These are phyloP conservation scores for Metschnikowia cerradonensis DNA, from an alignment of 805 yeast genomes.

Conservation along the genomic window DNA sequence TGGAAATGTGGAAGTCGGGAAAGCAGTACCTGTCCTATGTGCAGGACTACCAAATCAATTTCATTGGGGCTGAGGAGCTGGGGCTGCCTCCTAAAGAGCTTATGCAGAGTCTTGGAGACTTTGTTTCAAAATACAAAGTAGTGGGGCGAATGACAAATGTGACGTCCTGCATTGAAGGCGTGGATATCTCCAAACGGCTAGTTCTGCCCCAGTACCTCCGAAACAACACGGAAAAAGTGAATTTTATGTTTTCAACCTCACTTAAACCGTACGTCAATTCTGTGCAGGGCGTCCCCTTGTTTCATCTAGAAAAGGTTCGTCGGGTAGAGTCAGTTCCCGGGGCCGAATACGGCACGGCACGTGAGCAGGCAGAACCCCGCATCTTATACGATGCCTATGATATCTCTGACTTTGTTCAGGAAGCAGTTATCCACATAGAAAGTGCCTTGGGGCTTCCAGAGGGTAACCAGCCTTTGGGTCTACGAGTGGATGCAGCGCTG, in stretches of 20 bases:
- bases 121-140: neutral
- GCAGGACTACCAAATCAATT: slow-evolving; percentile 5
- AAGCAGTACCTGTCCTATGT: slow-evolving; percentile 1
- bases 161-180: slow-evolving; percentile 5
- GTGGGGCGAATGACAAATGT: slow-evolving; percentile 7
- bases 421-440: neutral
- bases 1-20: slow-evolving; percentile 7
- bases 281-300: slow-evolving; percentile 13
- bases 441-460: slow-evolving; percentile 8
- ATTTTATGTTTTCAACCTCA: slow-evolving; percentile 17
- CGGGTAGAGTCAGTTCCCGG: slow-evolving; percentile 1
- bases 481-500: slow-evolving; percentile 12
- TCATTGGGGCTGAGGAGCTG: slow-evolving; percentile 18
- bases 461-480: slow-evolving; percentile 3
- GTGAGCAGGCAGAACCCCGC: neutral
- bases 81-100: slow-evolving; percentile 9
- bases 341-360: slow-evolving; percentile 15
- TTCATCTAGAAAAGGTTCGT: slow-evolving; percentile 9
- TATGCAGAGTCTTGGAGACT: slow-evolving; percentile 1
- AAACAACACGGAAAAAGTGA: slow-evolving; percentile 9
- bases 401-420: slow-evolving; percentile 9
- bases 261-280: slow-evolving; percentile 12
- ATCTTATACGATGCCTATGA: slow-evolving; percentile 6
- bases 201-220: slow-evolving; percentile 4
- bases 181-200: slow-evolving; percentile 14